Evolutionary conservation across 2,329 filamentous ascomycete species (phyloP), one percentile per base, ranked within the genome.

Genomic region (Bipolaris bicolor): DNA sequence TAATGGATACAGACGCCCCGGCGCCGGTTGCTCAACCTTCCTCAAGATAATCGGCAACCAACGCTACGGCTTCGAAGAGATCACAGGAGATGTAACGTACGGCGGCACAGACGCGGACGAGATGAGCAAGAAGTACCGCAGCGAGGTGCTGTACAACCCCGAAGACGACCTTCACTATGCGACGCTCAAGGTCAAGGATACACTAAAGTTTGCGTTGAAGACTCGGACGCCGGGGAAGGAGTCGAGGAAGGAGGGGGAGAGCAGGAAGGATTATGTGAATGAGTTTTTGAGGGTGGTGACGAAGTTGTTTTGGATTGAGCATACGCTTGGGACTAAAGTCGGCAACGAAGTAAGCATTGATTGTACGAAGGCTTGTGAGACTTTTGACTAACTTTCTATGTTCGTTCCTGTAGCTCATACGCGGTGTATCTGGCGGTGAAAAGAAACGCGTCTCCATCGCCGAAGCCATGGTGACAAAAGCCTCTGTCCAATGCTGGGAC

Each of bases 111-210:
- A 82, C 63, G 78, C 83, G 0, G 69, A 78, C 7, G 78, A 76
- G 13, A 83, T 85, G 81, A 74, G 69, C 3, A 81, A 84, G 60
- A 80, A 88, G 65, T 90, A 88, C 67, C 83, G 85, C 57, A 87
- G 86, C 39, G 87, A 87, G 73, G 71, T 88, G 1, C 80, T 91
- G 11, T 93, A 94, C 72, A 92, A 91, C 64, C 88, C 91, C 13
- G 90, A 94, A 76, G 86, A 88, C 26, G 89, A 92, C 70, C 82
- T 88, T 26, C 90, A 93, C 70, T 93, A 92, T 62, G 87, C 90
- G 0, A 88, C 90, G n/a, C 78, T 95, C 20, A 91, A 88, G 0
- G 89, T 93, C 10, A 86, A 88, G 1, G 83, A 91, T 62, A 94
- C 90, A 0, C 80, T 94, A 0, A 82, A 86, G 49, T 93, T 93